Percentiles rank a stretch among this genome's conserved stretches.
phyloP scores from a whole-genome alignment of 805 yeast genomes.

The Wickerhamiella azymoides region DNA sequence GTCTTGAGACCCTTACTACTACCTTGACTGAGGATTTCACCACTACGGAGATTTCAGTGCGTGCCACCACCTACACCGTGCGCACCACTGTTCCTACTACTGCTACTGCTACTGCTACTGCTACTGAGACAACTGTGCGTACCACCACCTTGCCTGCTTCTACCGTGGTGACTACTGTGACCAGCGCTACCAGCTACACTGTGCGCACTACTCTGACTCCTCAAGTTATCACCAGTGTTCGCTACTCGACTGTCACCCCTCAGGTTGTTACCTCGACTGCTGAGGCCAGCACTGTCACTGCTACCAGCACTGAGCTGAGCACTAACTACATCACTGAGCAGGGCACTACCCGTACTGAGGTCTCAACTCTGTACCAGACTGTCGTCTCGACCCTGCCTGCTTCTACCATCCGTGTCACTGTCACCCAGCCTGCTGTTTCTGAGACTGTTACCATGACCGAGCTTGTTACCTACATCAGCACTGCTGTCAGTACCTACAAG shows the following conservation, averaged over 20 bases:
- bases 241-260: not conserved
- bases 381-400: conserved; percentile 1
- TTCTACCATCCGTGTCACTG: not conserved
- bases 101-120: not conserved
- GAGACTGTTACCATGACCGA: not conserved
- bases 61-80: not conserved
- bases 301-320: not conserved
- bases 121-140: not conserved
- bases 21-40: conserved; percentile 1
- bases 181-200: not conserved
- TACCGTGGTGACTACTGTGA: no score
- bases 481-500: not conserved
- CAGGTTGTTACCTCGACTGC: not conserved
- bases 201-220: conserved; percentile 3
- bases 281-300: not conserved
- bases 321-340: conserved; percentile 1
- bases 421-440: conserved; percentile 3
- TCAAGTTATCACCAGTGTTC: not conserved
- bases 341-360: conserved; percentile 1
- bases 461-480: not conserved
- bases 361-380: not conserved
- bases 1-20: not conserved
- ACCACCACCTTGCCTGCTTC: conserved; percentile 2
- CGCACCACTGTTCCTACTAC: not conserved
- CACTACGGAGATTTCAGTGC: not conserved